Percentiles rank a stretch among this genome's conserved stretches.
These are phyloP conservation scores for Epichloe gansuensis DNA, from an alignment of 2,329 filamentous ascomycete species.

Conservation along the genomic window DNA sequence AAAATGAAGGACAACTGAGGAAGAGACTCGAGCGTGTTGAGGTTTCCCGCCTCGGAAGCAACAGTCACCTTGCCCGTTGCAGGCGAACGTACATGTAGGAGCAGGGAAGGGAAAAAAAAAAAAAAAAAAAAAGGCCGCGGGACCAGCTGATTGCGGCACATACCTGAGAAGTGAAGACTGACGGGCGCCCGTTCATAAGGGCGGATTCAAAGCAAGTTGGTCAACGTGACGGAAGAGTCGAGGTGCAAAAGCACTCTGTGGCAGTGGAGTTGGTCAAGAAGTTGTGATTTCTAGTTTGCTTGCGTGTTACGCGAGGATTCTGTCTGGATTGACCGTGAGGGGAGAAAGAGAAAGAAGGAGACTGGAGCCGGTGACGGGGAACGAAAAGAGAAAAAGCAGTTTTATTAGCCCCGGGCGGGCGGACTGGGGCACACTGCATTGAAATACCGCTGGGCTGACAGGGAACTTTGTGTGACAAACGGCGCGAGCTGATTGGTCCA, in stretches of 20 bases:
- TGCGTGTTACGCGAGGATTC: slow-evolving; percentile 2
- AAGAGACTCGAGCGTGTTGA: background rate
- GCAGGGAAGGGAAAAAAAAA: background rate
- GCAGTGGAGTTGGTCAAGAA: background rate
- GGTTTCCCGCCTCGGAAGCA: background rate
- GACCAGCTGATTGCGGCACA: slow-evolving; percentile 13
- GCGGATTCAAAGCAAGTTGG: slow-evolving; percentile 36
- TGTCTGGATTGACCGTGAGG: slow-evolving; percentile 4
- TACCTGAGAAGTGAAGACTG: slow-evolving; percentile 82
- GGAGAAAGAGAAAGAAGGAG: slow-evolving; percentile 7
- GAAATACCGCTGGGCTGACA: no score
- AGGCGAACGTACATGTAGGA: background rate
- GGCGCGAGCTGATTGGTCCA: no score
- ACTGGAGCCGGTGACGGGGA: slow-evolving; percentile 3
- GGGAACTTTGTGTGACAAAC: no score
- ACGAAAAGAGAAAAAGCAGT: background rate
- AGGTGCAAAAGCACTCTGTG: slow-evolving; percentile 10
- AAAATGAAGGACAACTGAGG: background rate
- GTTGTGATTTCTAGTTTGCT: background rate
- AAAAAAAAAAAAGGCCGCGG: background rate
- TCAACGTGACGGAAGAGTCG: slow-evolving; percentile 12
- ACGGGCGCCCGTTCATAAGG: slow-evolving; percentile 78
- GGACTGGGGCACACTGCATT: background rate
- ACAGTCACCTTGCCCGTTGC: background rate
- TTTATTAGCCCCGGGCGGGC: no score